These are phyloP conservation scores for Quercus tomentella DNA, from an alignment of 331 rosid species.

Conservation along the genomic window DNA sequence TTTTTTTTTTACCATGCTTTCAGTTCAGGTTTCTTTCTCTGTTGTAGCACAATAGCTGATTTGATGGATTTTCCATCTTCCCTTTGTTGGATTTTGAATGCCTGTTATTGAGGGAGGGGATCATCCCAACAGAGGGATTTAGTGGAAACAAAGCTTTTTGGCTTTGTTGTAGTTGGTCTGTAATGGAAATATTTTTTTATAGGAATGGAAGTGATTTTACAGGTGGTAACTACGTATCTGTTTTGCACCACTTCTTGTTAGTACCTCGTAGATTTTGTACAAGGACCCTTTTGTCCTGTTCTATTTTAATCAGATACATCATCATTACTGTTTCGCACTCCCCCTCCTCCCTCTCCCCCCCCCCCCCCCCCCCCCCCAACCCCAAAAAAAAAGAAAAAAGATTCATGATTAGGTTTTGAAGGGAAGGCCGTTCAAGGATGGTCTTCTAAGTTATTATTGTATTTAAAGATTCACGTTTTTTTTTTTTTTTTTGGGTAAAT, in stretches of 20 bases:
- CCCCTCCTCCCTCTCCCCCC: too few relatives aligned
- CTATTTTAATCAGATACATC: too few relatives aligned
- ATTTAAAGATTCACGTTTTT: too few relatives aligned
- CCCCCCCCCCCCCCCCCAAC: too few relatives aligned
- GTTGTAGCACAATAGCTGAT: neutral
- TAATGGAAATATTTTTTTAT: neutral
- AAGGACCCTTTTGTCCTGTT: neutral
- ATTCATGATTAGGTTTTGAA: too few relatives aligned
- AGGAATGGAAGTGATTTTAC: neutral
- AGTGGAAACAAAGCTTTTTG: neutral
- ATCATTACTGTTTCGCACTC: too few relatives aligned
- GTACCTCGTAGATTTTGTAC: neutral
- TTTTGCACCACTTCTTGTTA: neutral
- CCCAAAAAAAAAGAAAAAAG: too few relatives aligned
- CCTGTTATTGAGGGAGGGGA: neutral
- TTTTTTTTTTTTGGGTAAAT: too few relatives aligned
- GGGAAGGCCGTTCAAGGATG: too few relatives aligned
- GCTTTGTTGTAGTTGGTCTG: too few relatives aligned
- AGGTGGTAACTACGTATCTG: neutral
- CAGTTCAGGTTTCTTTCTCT: neutral
- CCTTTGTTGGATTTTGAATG: neutral
- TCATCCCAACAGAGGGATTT: neutral
- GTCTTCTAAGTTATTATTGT: too few relatives aligned
- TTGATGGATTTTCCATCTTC: neutral
- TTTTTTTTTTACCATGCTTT: neutral